These are phyloP conservation scores for Saccharomyces hybrid DNA, from an alignment of 1,139 yeast genomes.

Conservation along the genomic window DNA sequence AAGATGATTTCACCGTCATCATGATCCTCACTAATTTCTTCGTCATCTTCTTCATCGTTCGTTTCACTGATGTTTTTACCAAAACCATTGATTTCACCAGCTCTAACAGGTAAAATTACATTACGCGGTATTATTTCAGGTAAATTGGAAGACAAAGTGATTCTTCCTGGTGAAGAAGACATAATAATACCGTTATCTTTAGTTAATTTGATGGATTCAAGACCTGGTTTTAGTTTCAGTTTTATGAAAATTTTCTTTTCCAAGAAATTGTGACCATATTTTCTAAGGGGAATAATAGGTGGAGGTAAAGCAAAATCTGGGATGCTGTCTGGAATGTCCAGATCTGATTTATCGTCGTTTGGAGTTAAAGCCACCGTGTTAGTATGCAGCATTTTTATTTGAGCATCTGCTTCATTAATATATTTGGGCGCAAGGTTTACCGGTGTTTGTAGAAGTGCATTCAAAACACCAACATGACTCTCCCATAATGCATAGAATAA, in stretches of 20 bases:
- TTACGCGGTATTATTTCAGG: conserved; percentile 81
- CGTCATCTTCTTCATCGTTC: conserved; percentile 5
- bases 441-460: conserved; percentile 44
- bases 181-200: conserved; percentile 38
- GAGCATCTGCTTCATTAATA: conserved; percentile 8
- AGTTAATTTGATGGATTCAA: conserved; percentile 49
- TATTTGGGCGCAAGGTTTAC: conserved; percentile 14
- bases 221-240: conserved; percentile 55
- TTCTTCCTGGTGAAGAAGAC: conserved; percentile 46
- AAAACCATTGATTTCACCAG: not conserved
- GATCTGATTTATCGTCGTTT: conserved; percentile 6
- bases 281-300: conserved; percentile 83
- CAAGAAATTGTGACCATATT: conserved; percentile 91
- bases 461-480: conserved; percentile 75
- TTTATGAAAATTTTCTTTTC: conserved; percentile 84
- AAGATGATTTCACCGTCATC: conserved; percentile 73
- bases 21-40: conserved; percentile 31
- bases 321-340: conserved; percentile 38
- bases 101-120: conserved; percentile 51
- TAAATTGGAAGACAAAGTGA: conserved; percentile 66
- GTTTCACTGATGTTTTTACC: not conserved
- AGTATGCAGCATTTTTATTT: conserved; percentile 16
- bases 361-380: conserved; percentile 11
- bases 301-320: conserved; percentile 93
- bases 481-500: conserved; percentile 89